phyloP scores from a whole-genome alignment of 208 protist species.

The Leishmania guyanensis region DNA sequence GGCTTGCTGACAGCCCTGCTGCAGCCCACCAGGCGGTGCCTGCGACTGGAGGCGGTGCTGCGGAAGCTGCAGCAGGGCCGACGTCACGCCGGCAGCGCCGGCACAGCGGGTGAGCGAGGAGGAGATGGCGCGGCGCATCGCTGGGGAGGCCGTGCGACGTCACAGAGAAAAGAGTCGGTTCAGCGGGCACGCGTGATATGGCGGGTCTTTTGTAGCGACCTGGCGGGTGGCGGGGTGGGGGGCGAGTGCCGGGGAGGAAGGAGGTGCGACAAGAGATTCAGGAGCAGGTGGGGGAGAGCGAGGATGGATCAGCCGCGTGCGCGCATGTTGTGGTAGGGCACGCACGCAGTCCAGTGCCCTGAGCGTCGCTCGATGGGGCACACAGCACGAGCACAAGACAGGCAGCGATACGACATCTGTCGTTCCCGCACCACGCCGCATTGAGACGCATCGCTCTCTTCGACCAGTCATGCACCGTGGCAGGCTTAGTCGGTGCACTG shows the following conservation, averaged over 20 bases:
- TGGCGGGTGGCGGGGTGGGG: background rate
- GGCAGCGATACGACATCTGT: background rate
- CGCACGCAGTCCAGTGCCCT: background rate
- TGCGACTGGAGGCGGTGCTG: constrained; percentile 33
- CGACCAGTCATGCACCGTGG: no score
- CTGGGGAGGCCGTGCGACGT: background rate
- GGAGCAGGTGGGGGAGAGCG: background rate
- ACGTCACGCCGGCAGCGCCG: constrained; percentile 9
- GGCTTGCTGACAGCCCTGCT: constrained; percentile 4
- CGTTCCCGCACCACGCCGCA: background rate
- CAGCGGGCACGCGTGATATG: background rate
- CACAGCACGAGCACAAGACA: background rate
- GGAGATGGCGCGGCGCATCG: constrained; percentile 34
- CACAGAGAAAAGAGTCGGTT: background rate
- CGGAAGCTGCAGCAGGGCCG: constrained; percentile 8
- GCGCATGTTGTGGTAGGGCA: background rate
- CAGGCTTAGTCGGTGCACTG: background rate
- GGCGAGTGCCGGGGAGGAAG: background rate
- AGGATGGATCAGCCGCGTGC: background rate
- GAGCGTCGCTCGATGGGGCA: background rate
- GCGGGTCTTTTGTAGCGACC: background rate
- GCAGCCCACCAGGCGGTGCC: constrained; percentile 25
- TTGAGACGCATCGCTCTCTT: background rate
- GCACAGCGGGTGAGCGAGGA: constrained; percentile 20
- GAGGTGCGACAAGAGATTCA: background rate